Evolutionary conservation across 352 stramenopile species (phyloP).

Genomic region (Phytophthora rubi): DNA sequence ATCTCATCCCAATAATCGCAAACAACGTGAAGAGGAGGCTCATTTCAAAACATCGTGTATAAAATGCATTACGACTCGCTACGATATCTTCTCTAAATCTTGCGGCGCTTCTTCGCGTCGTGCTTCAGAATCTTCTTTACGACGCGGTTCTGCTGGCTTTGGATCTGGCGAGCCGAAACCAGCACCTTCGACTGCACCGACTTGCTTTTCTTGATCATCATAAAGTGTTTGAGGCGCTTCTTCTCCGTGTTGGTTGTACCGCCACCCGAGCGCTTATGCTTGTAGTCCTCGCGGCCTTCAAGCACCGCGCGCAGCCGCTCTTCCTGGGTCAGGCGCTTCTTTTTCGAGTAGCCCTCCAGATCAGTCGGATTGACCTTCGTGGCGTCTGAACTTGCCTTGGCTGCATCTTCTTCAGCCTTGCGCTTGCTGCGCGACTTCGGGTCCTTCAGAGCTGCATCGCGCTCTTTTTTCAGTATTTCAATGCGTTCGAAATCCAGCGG

Average conservation of each 20-base stretch:
- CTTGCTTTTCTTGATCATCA: constrained; percentile 97
- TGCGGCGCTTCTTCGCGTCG: constrained; percentile 81
- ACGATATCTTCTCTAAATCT: constrained; percentile 45
- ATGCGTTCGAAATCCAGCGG: constrained; percentile 91
- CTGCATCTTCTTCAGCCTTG: constrained; percentile 79
- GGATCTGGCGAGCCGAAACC: constrained; percentile 84
- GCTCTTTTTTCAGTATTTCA: constrained; percentile 91
- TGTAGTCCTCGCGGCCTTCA: constrained; percentile 92
- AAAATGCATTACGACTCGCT: constrained; percentile 38
- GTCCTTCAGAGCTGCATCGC: constrained; percentile 79
- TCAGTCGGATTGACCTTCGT: constrained; percentile 82
- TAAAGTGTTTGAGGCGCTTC: constrained; percentile 97
- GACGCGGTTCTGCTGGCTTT: constrained; percentile 74
- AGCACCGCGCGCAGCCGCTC: constrained; percentile 85
- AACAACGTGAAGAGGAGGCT: too few species aligned
- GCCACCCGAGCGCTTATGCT: constrained; percentile 92
- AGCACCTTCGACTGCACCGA: constrained; percentile 91
- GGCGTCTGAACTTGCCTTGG: constrained; percentile 49
- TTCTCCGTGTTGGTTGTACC: constrained; percentile 99
- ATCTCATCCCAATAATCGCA: too few species aligned
- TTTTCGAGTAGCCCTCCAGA: constrained; percentile 90
- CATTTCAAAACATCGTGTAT: not conserved
- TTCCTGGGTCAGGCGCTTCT: constrained; percentile 89
- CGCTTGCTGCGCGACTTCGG: constrained; percentile 81
- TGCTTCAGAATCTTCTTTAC: constrained; percentile 91